Evolutionary conservation across 495 filamentous ascomycete species (phyloP), one percentile per base, ranked within the genome.

Genomic region (Pyronema domesticum): DNA sequence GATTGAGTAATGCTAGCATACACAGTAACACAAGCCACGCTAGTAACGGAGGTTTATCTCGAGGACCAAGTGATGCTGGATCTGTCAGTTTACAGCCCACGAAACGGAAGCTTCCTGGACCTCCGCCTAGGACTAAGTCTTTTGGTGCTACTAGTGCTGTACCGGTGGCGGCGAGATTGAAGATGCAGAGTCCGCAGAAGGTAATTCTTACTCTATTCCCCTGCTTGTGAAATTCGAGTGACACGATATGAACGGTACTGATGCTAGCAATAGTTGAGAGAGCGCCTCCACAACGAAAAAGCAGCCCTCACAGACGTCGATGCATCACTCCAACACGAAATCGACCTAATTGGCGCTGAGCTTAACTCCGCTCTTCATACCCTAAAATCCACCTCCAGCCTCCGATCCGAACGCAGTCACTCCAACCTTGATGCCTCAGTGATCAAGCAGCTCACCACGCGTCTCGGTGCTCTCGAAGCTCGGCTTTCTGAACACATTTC

Each of bases 171-270:
- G 77, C 77, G 58, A 91, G 83, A 60, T 72, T 93, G 54, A 82
- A 86, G 46, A 79, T 95, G 68, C 89, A 94, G 67, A 89, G 82
- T 43, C 85, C 89, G 0, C 86, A 93, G 59, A 95, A 94, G 37
- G 48, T 51, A 13, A 67, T 71, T 74, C 56, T 45, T 14, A 33
- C 9, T 7, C 17, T 17, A 34, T 17, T 17, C 39, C 39, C 39
- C 39, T 43, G 13, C 6, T 13, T 43, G 17, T 2, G 13, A 13
- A 1, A 13, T 43, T 13, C 39, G 13, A 43, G 17, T n/a, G 17
- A 13, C 39, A 17, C 6, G 39, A 15, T 47, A 47, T 47, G 9
- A 11, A 14, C 17, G 23, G 14, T 14, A 47, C 11, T 47, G 17
- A 47, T 40, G 55, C 73, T 23, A 10, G 10, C 10, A 10, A 11